Evolutionary conservation across 208 protist genomes (phyloP).

Genomic region (Leishmania tropica): DNA sequence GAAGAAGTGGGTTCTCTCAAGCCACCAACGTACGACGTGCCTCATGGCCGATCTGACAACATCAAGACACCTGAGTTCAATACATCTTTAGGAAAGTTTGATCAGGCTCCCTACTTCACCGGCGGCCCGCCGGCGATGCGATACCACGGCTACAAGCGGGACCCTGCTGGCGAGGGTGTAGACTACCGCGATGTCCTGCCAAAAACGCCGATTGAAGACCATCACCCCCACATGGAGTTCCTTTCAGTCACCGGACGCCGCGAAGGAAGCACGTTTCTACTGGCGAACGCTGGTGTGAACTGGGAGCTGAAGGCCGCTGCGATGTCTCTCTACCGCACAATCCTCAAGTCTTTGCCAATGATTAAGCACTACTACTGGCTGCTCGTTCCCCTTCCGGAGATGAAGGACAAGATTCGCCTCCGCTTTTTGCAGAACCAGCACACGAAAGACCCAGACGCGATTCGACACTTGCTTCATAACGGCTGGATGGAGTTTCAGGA

Average conservation of each 20-base stretch:
- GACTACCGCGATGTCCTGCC: constrained; percentile 64
- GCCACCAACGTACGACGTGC: constrained; percentile 37
- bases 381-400: constrained; percentile 70
- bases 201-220: constrained; percentile 65
- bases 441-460: constrained; percentile 86
- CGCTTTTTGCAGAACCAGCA: constrained; percentile 89
- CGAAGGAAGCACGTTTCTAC: constrained; percentile 71
- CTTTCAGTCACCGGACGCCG: constrained; percentile 72
- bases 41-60: constrained; percentile 69
- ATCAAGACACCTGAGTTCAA: constrained; percentile 77
- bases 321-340: constrained; percentile 82
- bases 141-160: constrained; percentile 78
- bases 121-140: constrained; percentile 80
- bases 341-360: constrained; percentile 79
- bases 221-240: constrained; percentile 85
- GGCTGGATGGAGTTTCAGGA: constrained; percentile 92
- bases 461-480: constrained; percentile 86
- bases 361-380: constrained; percentile 92
- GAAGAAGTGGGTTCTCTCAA: constrained; percentile 43
- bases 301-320: constrained; percentile 78
- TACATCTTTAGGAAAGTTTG: constrained; percentile 84
- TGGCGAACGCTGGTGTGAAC: constrained; percentile 63
- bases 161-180: constrained; percentile 59
- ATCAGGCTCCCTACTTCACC: constrained; percentile 79
- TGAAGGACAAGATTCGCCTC: constrained; percentile 84